Evolutionary conservation across 345 rosid species (phyloP).

Genomic region (Rhodamnia argentea): DNA sequence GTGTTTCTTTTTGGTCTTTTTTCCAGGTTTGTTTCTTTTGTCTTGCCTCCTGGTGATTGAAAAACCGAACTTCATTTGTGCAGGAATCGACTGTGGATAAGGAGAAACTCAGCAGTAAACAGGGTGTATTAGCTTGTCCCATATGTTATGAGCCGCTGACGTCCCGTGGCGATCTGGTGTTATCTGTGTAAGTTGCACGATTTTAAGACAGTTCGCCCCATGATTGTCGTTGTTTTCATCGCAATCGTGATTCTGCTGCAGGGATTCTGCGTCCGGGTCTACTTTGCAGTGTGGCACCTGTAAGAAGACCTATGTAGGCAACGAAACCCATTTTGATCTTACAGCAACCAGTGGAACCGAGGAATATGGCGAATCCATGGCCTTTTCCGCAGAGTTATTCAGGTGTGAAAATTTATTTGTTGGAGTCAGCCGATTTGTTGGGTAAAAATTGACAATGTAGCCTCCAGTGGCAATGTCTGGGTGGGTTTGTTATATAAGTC

Average conservation of each 20-base stretch:
- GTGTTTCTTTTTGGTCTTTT: background rate
- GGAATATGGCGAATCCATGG: conserved; percentile 44
- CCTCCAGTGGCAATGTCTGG: background rate
- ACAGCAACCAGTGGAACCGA: conserved; percentile 43
- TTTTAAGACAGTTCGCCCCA: background rate
- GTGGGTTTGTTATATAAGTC: background rate
- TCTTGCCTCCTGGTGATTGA: background rate
- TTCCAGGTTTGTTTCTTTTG: background rate
- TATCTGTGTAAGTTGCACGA: conserved; percentile 30
- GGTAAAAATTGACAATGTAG: background rate
- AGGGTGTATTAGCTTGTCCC: conserved; percentile 63
- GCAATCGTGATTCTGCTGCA: conserved; percentile 3
- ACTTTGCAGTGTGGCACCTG: conserved; percentile 51
- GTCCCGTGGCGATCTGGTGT: conserved; percentile 14
- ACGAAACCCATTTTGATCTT: conserved; percentile 62
- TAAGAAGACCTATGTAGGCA: conserved; percentile 47
- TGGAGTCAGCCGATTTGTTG: background rate
- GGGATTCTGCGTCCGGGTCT: conserved; percentile 29
- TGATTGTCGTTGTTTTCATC: background rate
- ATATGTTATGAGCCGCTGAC: conserved; percentile 51
- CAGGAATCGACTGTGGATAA: conserved; percentile 26
- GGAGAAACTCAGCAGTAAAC: conserved; percentile 11
- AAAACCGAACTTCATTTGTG: background rate
- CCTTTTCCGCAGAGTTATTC: conserved; percentile 44
- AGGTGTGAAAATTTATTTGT: conserved; percentile 15